These are phyloP conservation scores for Penicillium bovifimosum DNA, from an alignment of 495 filamentous ascomycete species.

Conservation along the genomic window DNA sequence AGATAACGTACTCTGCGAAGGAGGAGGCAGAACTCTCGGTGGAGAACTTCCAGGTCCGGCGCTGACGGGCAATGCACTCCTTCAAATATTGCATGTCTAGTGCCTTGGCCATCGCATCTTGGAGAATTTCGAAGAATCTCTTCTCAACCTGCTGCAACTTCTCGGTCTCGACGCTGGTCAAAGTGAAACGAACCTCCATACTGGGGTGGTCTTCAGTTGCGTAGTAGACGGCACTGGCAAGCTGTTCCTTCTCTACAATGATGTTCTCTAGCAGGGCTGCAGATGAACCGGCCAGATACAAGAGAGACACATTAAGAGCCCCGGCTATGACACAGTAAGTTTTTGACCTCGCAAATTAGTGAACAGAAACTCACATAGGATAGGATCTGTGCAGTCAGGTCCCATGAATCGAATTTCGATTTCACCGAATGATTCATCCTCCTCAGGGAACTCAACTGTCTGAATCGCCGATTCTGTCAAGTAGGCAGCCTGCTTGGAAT, in stretches of 20 bases:
- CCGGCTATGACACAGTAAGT: conserved; percentile 38
- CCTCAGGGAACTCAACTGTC: conserved; percentile 88
- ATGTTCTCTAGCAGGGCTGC: conserved; percentile 86
- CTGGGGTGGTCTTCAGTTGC: conserved; percentile 72
- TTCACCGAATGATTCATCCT: conserved; percentile 89
- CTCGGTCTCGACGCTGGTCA: conserved; percentile 80
- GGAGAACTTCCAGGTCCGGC: conserved; percentile 69
- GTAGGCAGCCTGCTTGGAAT: conserved; percentile 69
- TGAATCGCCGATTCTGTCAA: conserved; percentile 64
- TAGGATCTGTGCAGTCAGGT: conserved; percentile 63
- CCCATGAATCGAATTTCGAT: conserved; percentile 79
- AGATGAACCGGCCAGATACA: conserved; percentile 87
- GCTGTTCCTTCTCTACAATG: conserved; percentile 87
- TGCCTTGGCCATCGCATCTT: conserved; percentile 69
- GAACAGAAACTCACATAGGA: conserved; percentile 38
- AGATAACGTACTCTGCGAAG: conserved; percentile 76
- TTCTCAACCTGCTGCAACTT: conserved; percentile 78
- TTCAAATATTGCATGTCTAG: conserved; percentile 84
- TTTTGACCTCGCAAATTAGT: background rate
- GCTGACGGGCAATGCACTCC: conserved; percentile 76
- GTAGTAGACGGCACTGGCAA: conserved; percentile 77
- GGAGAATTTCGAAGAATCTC: conserved; percentile 76
- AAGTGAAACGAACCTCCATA: conserved; percentile 72
- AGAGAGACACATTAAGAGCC: conserved; percentile 69
- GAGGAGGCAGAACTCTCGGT: conserved; percentile 70